A percentile compares a stretch with the other conserved stretches of the same genome.
These are phyloP conservation scores for Henckelia pumila DNA, from an alignment of 257 asterid genomes.

Conservation along the genomic window DNA sequence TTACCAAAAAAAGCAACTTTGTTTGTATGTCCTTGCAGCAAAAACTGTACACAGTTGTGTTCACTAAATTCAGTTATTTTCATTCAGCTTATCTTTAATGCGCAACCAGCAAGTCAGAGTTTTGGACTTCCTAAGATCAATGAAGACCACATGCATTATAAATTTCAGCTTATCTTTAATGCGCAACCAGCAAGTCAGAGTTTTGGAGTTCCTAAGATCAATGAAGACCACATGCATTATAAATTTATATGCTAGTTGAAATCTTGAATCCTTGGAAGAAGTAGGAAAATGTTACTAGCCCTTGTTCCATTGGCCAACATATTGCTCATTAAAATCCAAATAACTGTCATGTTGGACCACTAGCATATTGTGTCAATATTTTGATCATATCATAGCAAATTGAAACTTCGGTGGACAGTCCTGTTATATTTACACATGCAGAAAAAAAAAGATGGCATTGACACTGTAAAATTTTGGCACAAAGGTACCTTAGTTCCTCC, in stretches of 20 bases:
- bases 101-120: conserved; percentile 13
- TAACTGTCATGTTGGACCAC: neutral
- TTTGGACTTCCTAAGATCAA: conserved; percentile 13
- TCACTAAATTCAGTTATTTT: conserved; percentile 22
- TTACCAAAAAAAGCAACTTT: conserved; percentile 6
- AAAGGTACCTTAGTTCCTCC: conserved; percentile 79
- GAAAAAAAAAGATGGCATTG: neutral
- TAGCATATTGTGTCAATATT: conserved; percentile 17
- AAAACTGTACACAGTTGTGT: conserved; percentile 6
- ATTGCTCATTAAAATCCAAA: conserved; percentile 2
- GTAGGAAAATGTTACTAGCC: neutral
- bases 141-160: neutral
- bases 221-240: neutral
- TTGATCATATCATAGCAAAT: conserved; percentile 11
- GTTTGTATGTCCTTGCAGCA: conserved; percentile 6
- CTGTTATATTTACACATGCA: neutral
- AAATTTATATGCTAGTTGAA: conserved; percentile 13
- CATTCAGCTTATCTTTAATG: conserved; percentile 10
- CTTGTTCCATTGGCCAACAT: conserved; percentile 7
- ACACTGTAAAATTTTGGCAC: conserved; percentile 12
- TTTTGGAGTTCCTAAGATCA: conserved; percentile 13
- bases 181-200: conserved; percentile 13
- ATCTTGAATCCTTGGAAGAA: conserved; percentile 3
- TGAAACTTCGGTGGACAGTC: conserved; percentile 1
- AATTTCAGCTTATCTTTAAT: conserved; percentile 8